Evolutionary conservation across 305 asterid species (phyloP), one percentile per base, ranked within the genome.

Genomic region (Plantago lanceolata): DNA sequence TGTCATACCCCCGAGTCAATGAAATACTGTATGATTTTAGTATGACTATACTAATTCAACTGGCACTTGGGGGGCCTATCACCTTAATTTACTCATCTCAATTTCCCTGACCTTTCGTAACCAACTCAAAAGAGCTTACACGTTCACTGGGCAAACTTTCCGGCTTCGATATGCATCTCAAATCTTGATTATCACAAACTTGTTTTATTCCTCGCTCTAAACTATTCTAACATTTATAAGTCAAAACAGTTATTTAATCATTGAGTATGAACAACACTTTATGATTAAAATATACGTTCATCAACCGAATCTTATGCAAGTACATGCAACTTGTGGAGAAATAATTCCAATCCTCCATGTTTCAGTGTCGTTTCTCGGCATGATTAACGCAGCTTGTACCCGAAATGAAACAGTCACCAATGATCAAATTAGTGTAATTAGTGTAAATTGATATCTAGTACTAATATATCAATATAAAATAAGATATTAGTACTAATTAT

Each of bases 141-240:
- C 29, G 31, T 51, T 51, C 57, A 51, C 29, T 7, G 16, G 57
- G 31, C 57, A 51, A 51, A 26, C 57, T 51, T 51, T 53, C 28
- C 40, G 31, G 19, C 17, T 13, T 52, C 15, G 16, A n/a, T 17
- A 53, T 53, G 59, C 60, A 28, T 55, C 17, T 26, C 40, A 3
- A 26, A 55, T 28, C 43, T 53, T 20, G 43, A 55, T 55, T 55
- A n/a, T 6, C 43, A 14, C 5, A 55, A 28, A 55, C 43, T 40
- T 9, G 15, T 40, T 40, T 40, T 8, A 40, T 40, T 1, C 3
- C 3, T 11, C 15, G 3, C 45, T 40, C 45, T 40, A 40, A 9
- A 40, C 11, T 12, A 12, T 40, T 40, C 11, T 11, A 40, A 1
- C 14, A 40, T 11, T 13, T 20, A 14, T 51, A 3, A 51, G 19